Conservation (phyloP, 768 basidiomycete genomes). For the Tylopilus intermedius region DNA sequence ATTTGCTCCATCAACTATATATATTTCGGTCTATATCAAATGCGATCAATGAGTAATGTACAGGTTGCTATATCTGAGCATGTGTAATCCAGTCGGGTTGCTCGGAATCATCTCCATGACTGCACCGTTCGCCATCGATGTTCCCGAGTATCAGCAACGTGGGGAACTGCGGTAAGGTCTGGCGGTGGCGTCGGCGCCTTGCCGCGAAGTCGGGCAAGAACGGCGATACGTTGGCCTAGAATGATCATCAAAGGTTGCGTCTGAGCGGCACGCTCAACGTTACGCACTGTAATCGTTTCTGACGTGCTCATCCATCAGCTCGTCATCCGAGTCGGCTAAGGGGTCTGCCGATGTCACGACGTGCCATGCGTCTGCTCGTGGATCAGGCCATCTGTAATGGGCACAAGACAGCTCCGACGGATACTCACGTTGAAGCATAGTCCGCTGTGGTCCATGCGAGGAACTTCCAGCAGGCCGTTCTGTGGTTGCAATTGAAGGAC, state of each 20-base stretch:
- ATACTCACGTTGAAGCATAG: conserved; percentile 43
- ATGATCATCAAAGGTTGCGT: neutral
- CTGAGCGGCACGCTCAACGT: neutral
- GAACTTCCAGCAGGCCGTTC: conserved; percentile 14
- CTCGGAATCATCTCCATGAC: conserved; percentile 27
- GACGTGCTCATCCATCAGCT: conserved; percentile 57
- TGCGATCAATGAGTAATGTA: conserved; percentile 8
- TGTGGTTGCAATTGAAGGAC: conserved; percentile 9
- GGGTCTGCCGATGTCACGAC: conserved; percentile 58
- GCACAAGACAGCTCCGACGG: neutral
- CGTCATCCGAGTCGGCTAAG: conserved; percentile 69
- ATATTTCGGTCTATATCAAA: neutral
- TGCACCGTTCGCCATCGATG: conserved; percentile 37
- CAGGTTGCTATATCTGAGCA: neutral
- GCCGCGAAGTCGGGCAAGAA: conserved; percentile 50
- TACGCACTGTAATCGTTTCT: conserved; percentile 62
- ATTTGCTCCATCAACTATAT: neutral
- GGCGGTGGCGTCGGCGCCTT: conserved; percentile 46
- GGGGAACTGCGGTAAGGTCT: conserved; percentile 6
- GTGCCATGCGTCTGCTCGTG: conserved; percentile 65
- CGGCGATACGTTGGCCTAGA: conserved; percentile 47
- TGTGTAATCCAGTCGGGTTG: conserved; percentile 4
- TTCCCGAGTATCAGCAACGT: conserved; percentile 24
- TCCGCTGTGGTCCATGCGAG: conserved; percentile 31
- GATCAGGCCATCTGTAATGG: neutral